Evolutionary conservation across 805 yeast species (phyloP), one percentile per base, ranked within the genome.

Genomic region (Tetrapisispora arboricola): DNA sequence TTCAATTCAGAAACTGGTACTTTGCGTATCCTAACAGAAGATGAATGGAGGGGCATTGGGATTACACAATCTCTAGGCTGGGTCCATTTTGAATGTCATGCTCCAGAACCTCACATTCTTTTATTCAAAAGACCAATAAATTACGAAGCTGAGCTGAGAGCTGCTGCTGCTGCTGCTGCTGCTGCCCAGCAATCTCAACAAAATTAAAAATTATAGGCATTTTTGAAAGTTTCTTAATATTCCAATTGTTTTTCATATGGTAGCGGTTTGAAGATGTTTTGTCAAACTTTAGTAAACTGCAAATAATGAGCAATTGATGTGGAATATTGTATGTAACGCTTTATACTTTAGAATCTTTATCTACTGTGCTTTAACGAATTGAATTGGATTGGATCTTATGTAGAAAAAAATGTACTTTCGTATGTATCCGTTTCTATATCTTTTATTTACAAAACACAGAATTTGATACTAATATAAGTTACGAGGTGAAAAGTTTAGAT

Each of bases 31-130:
- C 67, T 92, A 30, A 64, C 83, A 37, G 99, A 92, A 61, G 97
- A 92, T 50, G 99, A 92, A 64, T 92, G 99, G 99, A 73, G 99
- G 61, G 97, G 96, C 1, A 67, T 92, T 38, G 99, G 99, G 2
- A 87, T 92, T 54, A 92, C 97, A 6, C 99, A 92, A 63, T 84
- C 95, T 28, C 68, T 92, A 45, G 98, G 98, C 1, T 92, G 98
- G 98, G 92, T 74, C 41, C 98, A 92, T 63, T 92, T 90, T 58
- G 98, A 92, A 56, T 88, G 95, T 32, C 98, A 92, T 61, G 84
- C 97, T 1, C 99, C 99, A 33, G 99, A 92, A 63, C 99, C 99
- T 20, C 98, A 92, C 59, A 92, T 92, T 45, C 67, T 92, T 46
- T 70, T 92, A 45, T 92, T 92, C 66, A 82, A 83, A 64, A 73